Conservation (phyloP, 352 stramenopile species). For the Halophytophthora polymorphica region DNA sequence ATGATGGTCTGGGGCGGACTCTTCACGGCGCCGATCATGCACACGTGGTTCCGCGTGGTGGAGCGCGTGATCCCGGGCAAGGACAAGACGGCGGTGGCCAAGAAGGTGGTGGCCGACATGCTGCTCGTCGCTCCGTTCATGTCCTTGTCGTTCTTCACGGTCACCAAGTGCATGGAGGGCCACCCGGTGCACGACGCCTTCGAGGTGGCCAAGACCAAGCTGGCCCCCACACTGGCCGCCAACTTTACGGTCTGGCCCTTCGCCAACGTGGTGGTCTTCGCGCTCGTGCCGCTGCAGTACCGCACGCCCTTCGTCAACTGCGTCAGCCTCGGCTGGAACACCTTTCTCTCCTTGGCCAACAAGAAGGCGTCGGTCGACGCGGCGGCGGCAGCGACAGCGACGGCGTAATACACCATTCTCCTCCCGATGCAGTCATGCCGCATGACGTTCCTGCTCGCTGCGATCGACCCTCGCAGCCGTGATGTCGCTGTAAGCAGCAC, state of each 20-base stretch:
- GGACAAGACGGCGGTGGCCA: slow-evolving; percentile 22
- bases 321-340: slow-evolving; percentile 48
- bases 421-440: too few relatives aligned
- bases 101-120: slow-evolving; percentile 47
- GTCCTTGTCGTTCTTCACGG: slow-evolving; percentile 37
- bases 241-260: slow-evolving; percentile 54
- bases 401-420: too few relatives aligned
- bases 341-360: slow-evolving; percentile 50
- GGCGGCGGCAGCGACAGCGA: too few relatives aligned
- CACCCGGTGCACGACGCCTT: slow-evolving; percentile 30
- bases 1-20: slow-evolving; percentile 88
- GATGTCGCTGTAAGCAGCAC: too few relatives aligned
- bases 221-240: slow-evolving; percentile 31
- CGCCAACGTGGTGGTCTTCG: slow-evolving; percentile 48
- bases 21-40: slow-evolving; percentile 83
- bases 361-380: slow-evolving; percentile 6
- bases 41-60: slow-evolving; percentile 88
- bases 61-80: slow-evolving; percentile 43
- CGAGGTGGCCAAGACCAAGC: slow-evolving; percentile 30
- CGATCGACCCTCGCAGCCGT: too few relatives aligned
- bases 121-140: slow-evolving; percentile 40
- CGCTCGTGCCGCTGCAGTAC: slow-evolving; percentile 45
- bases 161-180: slow-evolving; percentile 39
- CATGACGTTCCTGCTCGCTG: too few relatives aligned
- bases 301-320: slow-evolving; percentile 53